Evolutionary conservation across 2,329 filamentous ascomycete genomes (phyloP).

Genomic region (Mollisia scopiformis): DNA sequence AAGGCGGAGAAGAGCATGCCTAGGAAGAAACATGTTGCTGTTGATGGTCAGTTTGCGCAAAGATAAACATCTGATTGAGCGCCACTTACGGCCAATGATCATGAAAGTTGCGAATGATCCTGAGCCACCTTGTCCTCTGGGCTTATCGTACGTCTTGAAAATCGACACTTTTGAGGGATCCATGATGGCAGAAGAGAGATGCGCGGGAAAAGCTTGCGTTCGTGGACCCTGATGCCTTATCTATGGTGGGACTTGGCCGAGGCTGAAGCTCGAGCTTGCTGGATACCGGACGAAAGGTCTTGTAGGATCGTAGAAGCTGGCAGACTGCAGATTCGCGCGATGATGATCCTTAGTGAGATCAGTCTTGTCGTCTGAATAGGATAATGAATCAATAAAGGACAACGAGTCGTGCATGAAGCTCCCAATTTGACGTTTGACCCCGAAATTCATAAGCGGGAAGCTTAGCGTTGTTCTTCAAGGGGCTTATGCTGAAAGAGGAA

Average conservation of each 20-base stretch:
- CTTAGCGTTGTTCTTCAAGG: not conserved
- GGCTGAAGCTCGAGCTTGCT: not conserved
- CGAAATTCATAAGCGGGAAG: not conserved
- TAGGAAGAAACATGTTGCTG: constrained; percentile 94
- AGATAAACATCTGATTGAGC: constrained; percentile 11
- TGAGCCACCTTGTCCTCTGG: constrained; percentile 44
- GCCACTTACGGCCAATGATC: constrained; percentile 85
- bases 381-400: not conserved
- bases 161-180: constrained; percentile 36
- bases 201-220: not conserved
- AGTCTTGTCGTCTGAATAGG: not conserved
- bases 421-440: not conserved
- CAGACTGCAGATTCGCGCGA: not conserved
- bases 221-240: constrained; percentile 10
- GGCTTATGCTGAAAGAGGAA: not conserved
- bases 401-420: not conserved
- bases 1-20: constrained; percentile 96
- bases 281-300: not conserved
- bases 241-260: not conserved
- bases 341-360: not conserved
- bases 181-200: constrained; percentile 25
- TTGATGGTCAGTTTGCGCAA: constrained; percentile 16
- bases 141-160: constrained; percentile 39
- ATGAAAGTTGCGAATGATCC: constrained; percentile 93
- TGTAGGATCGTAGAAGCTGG: not conserved